phyloP scores from a whole-genome alignment of 148 eudicot genomes.

The Dysphania ambrosioides region DNA sequence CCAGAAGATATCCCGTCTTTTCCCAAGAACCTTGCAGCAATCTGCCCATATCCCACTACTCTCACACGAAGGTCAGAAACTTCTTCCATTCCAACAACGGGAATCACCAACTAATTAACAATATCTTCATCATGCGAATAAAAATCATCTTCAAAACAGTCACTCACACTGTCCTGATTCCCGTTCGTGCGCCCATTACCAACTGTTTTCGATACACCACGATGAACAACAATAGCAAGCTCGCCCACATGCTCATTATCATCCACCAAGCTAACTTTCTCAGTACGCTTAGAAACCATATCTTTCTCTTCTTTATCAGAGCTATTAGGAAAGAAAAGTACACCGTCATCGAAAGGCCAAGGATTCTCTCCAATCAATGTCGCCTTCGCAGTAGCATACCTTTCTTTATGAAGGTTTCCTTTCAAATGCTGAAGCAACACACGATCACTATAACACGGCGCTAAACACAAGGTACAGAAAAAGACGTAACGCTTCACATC shows the following conservation, averaged over 20 bases:
- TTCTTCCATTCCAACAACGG: slow-evolving; percentile 49
- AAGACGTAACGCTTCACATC: slow-evolving; percentile 70
- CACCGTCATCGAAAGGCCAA: slow-evolving; percentile 89
- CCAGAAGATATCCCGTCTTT: slow-evolving; percentile 38
- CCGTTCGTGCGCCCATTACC: slow-evolving; percentile 18
- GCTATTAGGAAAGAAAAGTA: slow-evolving; percentile 54
- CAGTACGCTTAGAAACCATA: slow-evolving; percentile 16
- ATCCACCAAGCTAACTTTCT: slow-evolving; percentile 22
- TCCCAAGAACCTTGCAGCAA: slow-evolving; percentile 51
- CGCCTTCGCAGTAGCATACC: slow-evolving; percentile 54
- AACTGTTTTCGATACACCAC: slow-evolving; percentile 7
- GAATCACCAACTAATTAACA: slow-evolving; percentile 48
- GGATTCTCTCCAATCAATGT: slow-evolving; percentile 78
- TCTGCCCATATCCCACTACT: slow-evolving; percentile 58
- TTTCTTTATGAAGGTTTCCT: slow-evolving; percentile 62
- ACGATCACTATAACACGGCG: slow-evolving; percentile 72
- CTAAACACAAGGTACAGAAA: slow-evolving; percentile 77
- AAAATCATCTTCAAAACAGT: slow-evolving; percentile 20
- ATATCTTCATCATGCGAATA: slow-evolving; percentile 13
- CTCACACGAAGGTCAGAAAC: slow-evolving; percentile 54
- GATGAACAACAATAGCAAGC: slow-evolving; percentile 55
- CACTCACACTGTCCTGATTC: slow-evolving; percentile 13
- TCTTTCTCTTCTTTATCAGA: slow-evolving; percentile 31
- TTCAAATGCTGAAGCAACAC: slow-evolving; percentile 66
- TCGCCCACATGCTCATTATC: slow-evolving; percentile 20